These are phyloP conservation scores for Saccharomycopsis guyanensis DNA, from an alignment of 805 yeast species.

Conservation along the genomic window DNA sequence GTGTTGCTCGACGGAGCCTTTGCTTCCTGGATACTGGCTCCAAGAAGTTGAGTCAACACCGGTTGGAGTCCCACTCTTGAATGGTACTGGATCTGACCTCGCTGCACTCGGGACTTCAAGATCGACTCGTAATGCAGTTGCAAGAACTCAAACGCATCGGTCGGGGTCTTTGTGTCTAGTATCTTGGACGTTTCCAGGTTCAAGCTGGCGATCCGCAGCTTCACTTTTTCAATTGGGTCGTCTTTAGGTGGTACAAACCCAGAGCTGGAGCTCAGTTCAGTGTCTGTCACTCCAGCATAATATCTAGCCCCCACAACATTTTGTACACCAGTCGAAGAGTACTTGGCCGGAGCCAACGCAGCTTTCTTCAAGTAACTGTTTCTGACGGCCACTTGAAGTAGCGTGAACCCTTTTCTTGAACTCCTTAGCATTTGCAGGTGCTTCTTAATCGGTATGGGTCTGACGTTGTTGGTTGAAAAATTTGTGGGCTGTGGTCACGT, in stretches of 20 bases:
- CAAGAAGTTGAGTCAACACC: not conserved
- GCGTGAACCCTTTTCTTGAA: not conserved
- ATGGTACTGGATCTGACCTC: not conserved
- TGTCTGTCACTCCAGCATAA: not conserved
- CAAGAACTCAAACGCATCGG: slow-evolving; percentile 9
- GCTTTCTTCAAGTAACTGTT: not conserved
- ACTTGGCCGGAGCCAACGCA: not conserved
- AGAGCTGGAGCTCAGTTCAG: not conserved
- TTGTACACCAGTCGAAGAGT: too few relatives aligned
- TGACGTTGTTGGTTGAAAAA: too few relatives aligned
- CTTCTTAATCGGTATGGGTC: not conserved
- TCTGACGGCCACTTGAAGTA: slow-evolving; percentile 5
- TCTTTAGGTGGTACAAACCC: not conserved
- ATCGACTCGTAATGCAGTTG: not conserved
- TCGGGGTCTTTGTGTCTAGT: not conserved
- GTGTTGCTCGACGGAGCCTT: slow-evolving; percentile 2
- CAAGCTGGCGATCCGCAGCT: not conserved
- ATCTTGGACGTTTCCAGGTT: not conserved
- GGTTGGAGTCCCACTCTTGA: not conserved
- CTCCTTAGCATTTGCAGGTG: not conserved
- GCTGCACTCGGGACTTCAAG: slow-evolving; percentile 1
- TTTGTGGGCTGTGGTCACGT: too few relatives aligned
- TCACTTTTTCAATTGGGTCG: not conserved
- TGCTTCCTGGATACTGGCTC: slow-evolving; percentile 4
- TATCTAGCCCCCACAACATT: not conserved